phyloP scores from a whole-genome alignment of 2,329 filamentous ascomycete genomes.

The Colletotrichum lindemuthianum region DNA sequence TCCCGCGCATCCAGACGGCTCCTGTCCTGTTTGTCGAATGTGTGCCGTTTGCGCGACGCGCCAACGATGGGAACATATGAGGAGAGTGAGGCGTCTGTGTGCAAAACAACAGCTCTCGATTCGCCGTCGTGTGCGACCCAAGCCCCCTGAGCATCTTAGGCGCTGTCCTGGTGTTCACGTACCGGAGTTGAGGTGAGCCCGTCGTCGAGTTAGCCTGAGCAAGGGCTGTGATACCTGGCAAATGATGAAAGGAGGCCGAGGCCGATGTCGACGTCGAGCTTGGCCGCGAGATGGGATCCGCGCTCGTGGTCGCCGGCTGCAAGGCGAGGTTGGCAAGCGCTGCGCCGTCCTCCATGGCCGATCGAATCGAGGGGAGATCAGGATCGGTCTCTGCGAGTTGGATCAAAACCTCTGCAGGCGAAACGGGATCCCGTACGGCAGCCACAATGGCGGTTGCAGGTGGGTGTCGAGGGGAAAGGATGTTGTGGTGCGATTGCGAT shows the following conservation, averaged over 20 bases:
- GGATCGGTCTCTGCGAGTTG: conserved; percentile 12
- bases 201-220: conserved; percentile 52
- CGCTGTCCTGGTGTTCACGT: conserved; percentile 40
- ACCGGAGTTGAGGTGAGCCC: conserved; percentile 59
- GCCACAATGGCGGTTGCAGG: conserved; percentile 22
- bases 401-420: conserved; percentile 18
- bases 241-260: conserved; percentile 52
- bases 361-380: conserved; percentile 12
- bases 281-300: conserved; percentile 59
- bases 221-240: conserved; percentile 58
- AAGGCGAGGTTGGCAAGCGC: conserved; percentile 22
- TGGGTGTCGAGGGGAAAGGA: neutral
- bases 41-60: no score
- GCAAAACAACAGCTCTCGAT: no score
- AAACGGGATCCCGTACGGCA: conserved; percentile 18
- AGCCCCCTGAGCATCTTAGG: neutral
- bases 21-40: no score
- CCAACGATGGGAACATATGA: no score
- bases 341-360: conserved; percentile 58
- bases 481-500: neutral
- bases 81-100: no score
- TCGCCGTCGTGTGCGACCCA: neutral
- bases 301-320: conserved; percentile 41
- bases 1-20: no score
- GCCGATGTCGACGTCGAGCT: conserved; percentile 57